Conservation (phyloP, 768 basidiomycete species). For the Agrocybe praecox region DNA sequence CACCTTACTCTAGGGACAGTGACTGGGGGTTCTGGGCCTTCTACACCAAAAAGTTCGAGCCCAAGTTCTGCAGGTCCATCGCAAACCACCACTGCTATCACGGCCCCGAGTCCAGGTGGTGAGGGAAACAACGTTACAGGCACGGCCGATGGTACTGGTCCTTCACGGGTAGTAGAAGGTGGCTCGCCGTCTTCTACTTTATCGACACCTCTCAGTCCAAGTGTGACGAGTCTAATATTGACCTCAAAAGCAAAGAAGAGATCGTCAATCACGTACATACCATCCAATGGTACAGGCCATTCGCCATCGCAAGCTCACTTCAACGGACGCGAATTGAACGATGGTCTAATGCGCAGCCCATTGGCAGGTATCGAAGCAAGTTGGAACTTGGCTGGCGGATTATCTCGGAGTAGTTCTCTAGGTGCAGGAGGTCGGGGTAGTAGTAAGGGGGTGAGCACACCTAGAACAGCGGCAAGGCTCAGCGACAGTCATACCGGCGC, state of each 20-base stretch:
- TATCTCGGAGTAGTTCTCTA: constrained; percentile 14
- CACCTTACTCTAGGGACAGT: constrained; percentile 44
- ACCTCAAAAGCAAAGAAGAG: constrained; percentile 39
- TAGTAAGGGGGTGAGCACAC: constrained; percentile 5
- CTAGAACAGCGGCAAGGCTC: constrained; percentile 11
- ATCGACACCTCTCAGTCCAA: constrained; percentile 14
- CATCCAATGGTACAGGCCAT: constrained; percentile 21
- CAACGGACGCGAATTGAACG: constrained; percentile 5
- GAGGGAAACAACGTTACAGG: no score
- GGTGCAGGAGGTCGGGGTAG: background rate
- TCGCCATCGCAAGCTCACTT: constrained; percentile 7
- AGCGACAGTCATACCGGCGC: constrained; percentile 10
- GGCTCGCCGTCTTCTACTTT: background rate
- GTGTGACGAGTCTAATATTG: constrained; percentile 7
- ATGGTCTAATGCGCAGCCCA: constrained; percentile 11
- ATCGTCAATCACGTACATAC: constrained; percentile 57
- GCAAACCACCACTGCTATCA: no score
- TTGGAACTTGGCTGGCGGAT: background rate
- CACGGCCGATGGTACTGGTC: background rate
- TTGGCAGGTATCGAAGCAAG: constrained; percentile 10
- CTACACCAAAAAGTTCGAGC: constrained; percentile 7
- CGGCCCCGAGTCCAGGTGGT: no score
- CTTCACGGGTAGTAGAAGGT: background rate
- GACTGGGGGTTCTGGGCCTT: constrained; percentile 17
- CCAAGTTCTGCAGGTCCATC: constrained; percentile 7